Evolutionary conservation across 2,329 filamentous ascomycete genomes (phyloP), one percentile per base, ranked within the genome.

Genomic region (Trichoderma sp.): DNA sequence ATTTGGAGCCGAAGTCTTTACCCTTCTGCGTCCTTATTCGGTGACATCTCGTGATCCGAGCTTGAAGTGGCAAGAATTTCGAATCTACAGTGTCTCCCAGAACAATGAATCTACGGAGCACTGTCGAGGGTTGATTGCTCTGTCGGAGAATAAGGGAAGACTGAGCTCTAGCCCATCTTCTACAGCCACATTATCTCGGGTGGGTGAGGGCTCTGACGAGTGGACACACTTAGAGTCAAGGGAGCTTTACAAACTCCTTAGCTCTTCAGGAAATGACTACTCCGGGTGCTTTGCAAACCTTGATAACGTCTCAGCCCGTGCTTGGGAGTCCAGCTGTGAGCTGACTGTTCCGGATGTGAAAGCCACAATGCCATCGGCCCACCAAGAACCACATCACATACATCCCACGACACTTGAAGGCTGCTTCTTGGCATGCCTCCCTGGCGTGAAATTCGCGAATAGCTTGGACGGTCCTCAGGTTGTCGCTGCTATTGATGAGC

Each of bases 361-460:
- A 20, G 43, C 39, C 1, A 68, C 20, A 12, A 73, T 74, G 73
- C 73, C 73, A 6, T 59, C 61, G 4, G 32, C 34, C 9, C 63
- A 70, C 32, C 62, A 74, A n/a, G 71, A 73, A 30, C 68, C 66
- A 8, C 73, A 74, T 62, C 55, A 70, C 66, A 67, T 73, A 17
- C 73, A 74, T 30, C 73, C 73, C 11, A 72, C 73, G 1, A 72
- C 66, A 9, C 66, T 74, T 9, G 73, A 74, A 32, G 68, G 65
- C 39, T 73, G 64, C 57, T 68, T 73, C 34, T 62, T 68, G 64
- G 43, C 69, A 36, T 64, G 55, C 13, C 58, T 71, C 6, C 26
- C 72, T 9, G 69, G 69, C 3, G 57, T 68, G 23, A 68, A 65
- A 5, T 26, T 68, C 32, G 70, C 58, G 12, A 26, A 59, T 20